A percentile compares a stretch with the other conserved stretches of the same genome.
These are phyloP conservation scores for Lasiodiplodia citricola DNA, from an alignment of 2,329 filamentous ascomycete genomes.

Conservation along the genomic window DNA sequence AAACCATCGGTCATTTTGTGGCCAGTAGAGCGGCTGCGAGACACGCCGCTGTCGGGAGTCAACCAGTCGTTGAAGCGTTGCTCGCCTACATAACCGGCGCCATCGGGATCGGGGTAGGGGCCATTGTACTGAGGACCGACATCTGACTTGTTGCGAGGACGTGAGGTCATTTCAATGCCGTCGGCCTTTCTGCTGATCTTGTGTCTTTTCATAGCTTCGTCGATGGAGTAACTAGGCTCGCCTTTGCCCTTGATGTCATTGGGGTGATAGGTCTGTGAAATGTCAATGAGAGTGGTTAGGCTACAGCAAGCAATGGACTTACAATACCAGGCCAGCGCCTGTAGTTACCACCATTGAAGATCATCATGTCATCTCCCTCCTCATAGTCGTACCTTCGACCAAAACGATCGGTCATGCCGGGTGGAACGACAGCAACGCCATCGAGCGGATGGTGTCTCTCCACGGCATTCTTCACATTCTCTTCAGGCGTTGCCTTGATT, in stretches of 20 bases:
- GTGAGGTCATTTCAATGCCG: constrained; percentile 53
- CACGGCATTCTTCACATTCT: constrained; percentile 77
- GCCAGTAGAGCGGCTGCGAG: constrained; percentile 44
- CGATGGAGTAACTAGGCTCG: constrained; percentile 74
- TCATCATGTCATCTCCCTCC: constrained; percentile 86
- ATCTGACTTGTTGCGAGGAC: constrained; percentile 43
- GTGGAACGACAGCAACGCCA: constrained; percentile 77
- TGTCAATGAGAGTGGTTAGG: constrained; percentile 7
- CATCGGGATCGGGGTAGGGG: constrained; percentile 37
- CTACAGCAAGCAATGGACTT: constrained; percentile 47
- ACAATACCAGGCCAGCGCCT: constrained; percentile 76
- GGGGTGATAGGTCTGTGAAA: constrained; percentile 65
- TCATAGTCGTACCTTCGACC: constrained; percentile 78
- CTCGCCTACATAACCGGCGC: constrained; percentile 36
- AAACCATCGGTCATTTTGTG: constrained; percentile 45
- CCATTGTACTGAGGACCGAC: constrained; percentile 40
- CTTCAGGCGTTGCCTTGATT: constrained; percentile 77
- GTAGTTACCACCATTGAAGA: constrained; percentile 80
- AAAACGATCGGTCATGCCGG: constrained; percentile 69
- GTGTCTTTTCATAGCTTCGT: constrained; percentile 69
- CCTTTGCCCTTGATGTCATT: constrained; percentile 84
- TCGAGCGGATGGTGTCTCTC: constrained; percentile 77
- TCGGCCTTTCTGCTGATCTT: constrained; percentile 48
- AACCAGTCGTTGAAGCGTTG: constrained; percentile 20
- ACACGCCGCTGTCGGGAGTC: constrained; percentile 36